Evolutionary conservation across 140 eudicot genomes (phyloP).

Genomic region (Erigeron philadelphicus): DNA sequence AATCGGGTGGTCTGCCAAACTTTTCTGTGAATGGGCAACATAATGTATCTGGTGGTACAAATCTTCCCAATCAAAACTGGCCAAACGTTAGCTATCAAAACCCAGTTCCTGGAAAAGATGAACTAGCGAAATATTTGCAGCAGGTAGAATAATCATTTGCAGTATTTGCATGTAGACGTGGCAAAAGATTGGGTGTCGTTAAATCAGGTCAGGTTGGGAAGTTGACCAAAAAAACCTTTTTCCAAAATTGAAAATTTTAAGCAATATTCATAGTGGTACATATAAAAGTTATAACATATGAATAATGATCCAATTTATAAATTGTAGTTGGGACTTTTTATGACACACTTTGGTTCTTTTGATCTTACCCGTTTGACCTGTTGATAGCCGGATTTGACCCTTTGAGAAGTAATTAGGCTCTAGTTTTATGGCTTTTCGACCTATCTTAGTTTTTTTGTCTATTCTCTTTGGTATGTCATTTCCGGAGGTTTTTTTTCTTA

Average conservation of each 20-base stretch:
- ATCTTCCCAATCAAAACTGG: slow-evolving; percentile 58
- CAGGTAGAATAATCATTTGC: slow-evolving; percentile 45
- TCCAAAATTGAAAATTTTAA: not conserved
- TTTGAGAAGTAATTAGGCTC: not conserved
- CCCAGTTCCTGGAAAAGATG: slow-evolving; percentile 57
- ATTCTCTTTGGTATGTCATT: not conserved
- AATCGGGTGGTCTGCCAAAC: slow-evolving; percentile 61
- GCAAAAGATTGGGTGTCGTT: not conserved
- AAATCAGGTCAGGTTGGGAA: not conserved
- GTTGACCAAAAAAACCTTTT: not conserved
- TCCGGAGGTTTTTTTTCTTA: not conserved
- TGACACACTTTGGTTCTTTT: not conserved
- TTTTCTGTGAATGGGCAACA: slow-evolving; percentile 45
- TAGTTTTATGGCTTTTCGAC: not conserved
- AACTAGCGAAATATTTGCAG: slow-evolving; percentile 61
- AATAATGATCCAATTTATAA: not conserved
- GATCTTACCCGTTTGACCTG: not conserved
- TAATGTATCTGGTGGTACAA: slow-evolving; percentile 44
- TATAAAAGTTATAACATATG: not conserved
- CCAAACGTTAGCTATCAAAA: slow-evolving; percentile 60
- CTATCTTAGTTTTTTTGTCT: not conserved
- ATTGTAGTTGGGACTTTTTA: not conserved
- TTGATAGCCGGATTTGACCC: not conserved
- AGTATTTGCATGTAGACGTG: slow-evolving; percentile 3
- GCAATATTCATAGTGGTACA: not conserved